Conservation (phyloP, 108 stramenopile species). For the Cyclotella distinguenda region DNA sequence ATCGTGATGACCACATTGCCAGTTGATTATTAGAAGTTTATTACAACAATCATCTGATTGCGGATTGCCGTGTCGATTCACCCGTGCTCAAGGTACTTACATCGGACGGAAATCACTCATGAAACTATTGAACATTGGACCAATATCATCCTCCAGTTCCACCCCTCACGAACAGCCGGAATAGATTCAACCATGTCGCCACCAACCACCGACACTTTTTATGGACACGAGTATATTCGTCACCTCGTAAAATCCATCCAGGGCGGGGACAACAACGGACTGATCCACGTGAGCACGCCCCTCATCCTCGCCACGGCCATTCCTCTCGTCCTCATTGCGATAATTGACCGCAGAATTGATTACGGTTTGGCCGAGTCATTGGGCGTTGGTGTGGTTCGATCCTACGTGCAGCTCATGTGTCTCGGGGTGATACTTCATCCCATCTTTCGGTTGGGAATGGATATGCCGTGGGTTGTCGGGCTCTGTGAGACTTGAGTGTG, state of each 20-base stretch:
- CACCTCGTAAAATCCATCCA: neutral
- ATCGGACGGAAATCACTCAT: no score
- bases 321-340: constrained; percentile 34
- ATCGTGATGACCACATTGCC: no score
- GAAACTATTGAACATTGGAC: no score
- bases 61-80: no score
- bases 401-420: constrained; percentile 72
- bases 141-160: no score
- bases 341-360: constrained; percentile 21
- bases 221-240: no score
- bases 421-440: constrained; percentile 77
- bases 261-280: neutral
- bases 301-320: constrained; percentile 26
- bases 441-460: constrained; percentile 65
- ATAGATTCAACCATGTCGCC: no score
- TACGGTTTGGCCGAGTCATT: constrained; percentile 28
- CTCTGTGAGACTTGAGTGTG: constrained; percentile 36
- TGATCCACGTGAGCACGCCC: constrained; percentile 39
- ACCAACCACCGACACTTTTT: no score
- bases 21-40: no score
- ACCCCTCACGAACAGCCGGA: no score
- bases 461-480: constrained; percentile 33
- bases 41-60: no score
- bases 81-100: no score
- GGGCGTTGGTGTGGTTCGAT: constrained; percentile 34